Evolutionary conservation across 768 basidiomycete genomes (phyloP), one percentile per base, ranked within the genome.

Genomic region (Tulasnella sp.): DNA sequence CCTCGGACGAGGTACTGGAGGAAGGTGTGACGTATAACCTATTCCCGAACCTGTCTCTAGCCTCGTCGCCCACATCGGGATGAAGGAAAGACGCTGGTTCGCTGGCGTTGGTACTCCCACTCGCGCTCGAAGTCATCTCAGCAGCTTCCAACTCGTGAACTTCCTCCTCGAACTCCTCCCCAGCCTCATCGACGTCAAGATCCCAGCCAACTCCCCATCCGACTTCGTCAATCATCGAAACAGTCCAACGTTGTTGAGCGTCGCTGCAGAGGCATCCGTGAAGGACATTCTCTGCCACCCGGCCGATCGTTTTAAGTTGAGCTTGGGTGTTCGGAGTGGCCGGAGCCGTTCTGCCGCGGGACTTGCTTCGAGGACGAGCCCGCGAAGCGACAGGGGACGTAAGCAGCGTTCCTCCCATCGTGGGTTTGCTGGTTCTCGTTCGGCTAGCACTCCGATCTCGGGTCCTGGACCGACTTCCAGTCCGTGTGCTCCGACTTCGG

Each of bases 241-340:
- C 88, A n/a, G 85, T 86, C 95, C 93, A 96, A 4, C 95, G 85
- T 29, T 81, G 82, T 0, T 79, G 75, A 12, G 87, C 82, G 35
- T 86, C 84, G 35, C 83, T 84, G 72, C 92, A 87, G 32, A 98
- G 81, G 78, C 95, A 97, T 0, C 95, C 95, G 62, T 81, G 81
- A 44, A 98, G 82, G 9, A 95, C 88, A 62, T 81, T 78, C 37
- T 78, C 67, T 76, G 80, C 81, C 59, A 80, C 79, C 32, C 73
- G 72, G 1, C 80, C 80, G 47, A 81, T 68, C 26, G 77, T 84
- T 84, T 77, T 88, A 22, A 35, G 36, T n/a, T 62, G 52, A 35
- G 5, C 16, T 19, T 41, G 44, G 19, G 71, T 36, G 22, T 3
- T 37, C 14, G 39, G 36, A n/a, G 34, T 19, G 36, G 32, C 6